A percentile compares a stretch with the other conserved stretches of the same genome.
Evolutionary conservation across 2,329 filamentous ascomycete species (phyloP).

Genomic region (Cercospora sp.): DNA sequence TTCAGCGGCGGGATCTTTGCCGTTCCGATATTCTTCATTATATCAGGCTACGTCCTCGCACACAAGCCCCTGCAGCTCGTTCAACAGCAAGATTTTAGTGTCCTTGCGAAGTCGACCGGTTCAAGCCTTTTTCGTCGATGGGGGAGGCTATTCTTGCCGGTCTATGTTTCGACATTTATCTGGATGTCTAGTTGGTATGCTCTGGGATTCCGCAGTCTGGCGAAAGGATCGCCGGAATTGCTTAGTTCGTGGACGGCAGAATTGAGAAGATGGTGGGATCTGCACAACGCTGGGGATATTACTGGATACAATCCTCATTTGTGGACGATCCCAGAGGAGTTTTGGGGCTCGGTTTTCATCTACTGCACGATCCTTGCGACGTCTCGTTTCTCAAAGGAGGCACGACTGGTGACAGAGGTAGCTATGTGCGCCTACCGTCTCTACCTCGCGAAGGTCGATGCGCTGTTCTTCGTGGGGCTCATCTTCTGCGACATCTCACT

Average conservation of each 20-base stretch:
- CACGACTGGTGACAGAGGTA: conserved; percentile 4
- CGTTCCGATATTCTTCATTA: conserved; percentile 53
- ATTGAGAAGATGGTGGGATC: conserved; percentile 39
- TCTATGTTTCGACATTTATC: conserved; percentile 57
- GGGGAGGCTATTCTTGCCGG: conserved; percentile 51
- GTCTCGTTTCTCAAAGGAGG: conserved; percentile 53
- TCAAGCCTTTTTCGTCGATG: conserved; percentile 54
- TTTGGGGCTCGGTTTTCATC: conserved; percentile 63
- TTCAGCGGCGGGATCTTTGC: conserved; percentile 63
- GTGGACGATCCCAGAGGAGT: conserved; percentile 65
- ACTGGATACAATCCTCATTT: conserved; percentile 58
- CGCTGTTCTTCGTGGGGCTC: conserved; percentile 62
- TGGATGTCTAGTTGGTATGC: conserved; percentile 57
- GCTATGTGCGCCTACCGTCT: conserved; percentile 63
- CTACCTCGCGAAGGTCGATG: conserved; percentile 62
- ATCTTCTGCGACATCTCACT: conserved; percentile 62
- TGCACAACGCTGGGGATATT: conserved; percentile 50
- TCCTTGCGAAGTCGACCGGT: conserved; percentile 44
- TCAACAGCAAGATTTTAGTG: background rate
- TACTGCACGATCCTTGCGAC: conserved; percentile 60
- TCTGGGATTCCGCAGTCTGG: conserved; percentile 45
- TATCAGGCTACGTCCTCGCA: conserved; percentile 54
- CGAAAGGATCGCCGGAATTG: background rate
- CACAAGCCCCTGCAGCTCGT: conserved; percentile 47
- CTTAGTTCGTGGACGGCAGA: background rate